Base-by-base conservation (phyloP, 495 filamentous ascomycete species). In the Talaromyces ruber region DNA sequence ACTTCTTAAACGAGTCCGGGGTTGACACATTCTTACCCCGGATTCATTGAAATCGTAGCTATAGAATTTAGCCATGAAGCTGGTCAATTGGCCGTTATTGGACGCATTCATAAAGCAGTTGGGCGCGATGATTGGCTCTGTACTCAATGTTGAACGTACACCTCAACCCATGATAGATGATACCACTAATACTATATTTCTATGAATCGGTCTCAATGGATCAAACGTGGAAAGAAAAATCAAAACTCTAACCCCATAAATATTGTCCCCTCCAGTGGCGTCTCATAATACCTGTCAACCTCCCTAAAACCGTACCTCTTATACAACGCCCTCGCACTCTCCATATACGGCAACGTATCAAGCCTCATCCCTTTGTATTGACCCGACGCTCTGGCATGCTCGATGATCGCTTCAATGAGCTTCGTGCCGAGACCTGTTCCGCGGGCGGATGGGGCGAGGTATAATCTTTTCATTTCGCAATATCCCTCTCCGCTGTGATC, bases 401-500 rank as follows among this genome's bases (percentile, higher is more conserved):
- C 67, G 5, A 85, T 60, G 14, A 80, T 74, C 6, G 69, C 72
- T 24, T 72, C 64, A 0, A 83, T 70, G 18, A 87, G 68, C 18
- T 64, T 65, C 32, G 68, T 69, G 3, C 84, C 85, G 2, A 85
- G 60, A 0, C 80, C 81, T 12, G 74, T 58, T 6, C 81, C 79
- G 9, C 84, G 75, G 8, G 72, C 76, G 51, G 68, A 63, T 0
- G 77, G 77, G 1, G 69, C 52, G 21, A 82, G 73, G 63, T 83
- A 87, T 0, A 88, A 73, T 0, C 84, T 74, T 66, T 87, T 86
- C 77, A 86, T 81, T 62, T 88, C 84, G 68, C 82, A 85, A 66
- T 67, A 76, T n/a, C 62, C 4, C 14, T 60, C 21, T 0, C 32
- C 24, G 61, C 5, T 58, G 55, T 64, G 25, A 34, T 58, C 67